These are phyloP conservation scores for Coccomyxa sp. DNA, from an alignment of 139 green algal genomes.

Conservation along the genomic window DNA sequence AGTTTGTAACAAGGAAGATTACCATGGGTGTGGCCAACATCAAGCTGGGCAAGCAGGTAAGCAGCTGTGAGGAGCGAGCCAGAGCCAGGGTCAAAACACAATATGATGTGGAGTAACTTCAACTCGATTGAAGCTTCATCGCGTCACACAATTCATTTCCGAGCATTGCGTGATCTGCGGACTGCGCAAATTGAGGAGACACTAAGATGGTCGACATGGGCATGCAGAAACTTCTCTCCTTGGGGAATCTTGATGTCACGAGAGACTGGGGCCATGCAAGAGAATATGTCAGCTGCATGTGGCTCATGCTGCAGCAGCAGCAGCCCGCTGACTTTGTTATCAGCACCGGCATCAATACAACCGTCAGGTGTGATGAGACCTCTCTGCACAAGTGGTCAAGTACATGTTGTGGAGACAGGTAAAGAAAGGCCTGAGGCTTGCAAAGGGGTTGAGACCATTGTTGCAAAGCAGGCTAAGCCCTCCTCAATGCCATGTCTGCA, in stretches of 20 bases:
- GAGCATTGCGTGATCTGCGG: neutral
- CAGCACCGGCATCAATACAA: slow-evolving; percentile 33
- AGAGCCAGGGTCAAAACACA: neutral
- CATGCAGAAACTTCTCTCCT: slow-evolving; percentile 43
- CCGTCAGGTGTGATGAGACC: slow-evolving; percentile 35
- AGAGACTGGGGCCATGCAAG: slow-evolving; percentile 77
- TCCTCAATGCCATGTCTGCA: neutral
- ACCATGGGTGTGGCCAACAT: slow-evolving; percentile 55
- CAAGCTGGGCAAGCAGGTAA: slow-evolving; percentile 28
- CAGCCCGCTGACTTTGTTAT: slow-evolving; percentile 71
- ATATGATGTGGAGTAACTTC: neutral
- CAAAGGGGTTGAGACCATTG: too few relatives aligned
- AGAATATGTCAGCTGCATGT: slow-evolving; percentile 78
- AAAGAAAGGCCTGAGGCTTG: neutral
- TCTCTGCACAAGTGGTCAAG: too few relatives aligned
- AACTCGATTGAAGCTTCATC: neutral
- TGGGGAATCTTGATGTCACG: slow-evolving; percentile 78
- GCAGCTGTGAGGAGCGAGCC: neutral
- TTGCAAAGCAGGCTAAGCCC: neutral
- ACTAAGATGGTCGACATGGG: neutral
- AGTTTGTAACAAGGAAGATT: slow-evolving; percentile 81
- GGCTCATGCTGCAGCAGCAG: slow-evolving; percentile 75
- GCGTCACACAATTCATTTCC: neutral
- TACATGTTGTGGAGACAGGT: too few relatives aligned
- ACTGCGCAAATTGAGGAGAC: neutral